Evolutionary conservation across 1,139 yeast genomes (phyloP).

Genomic region (Magnusiomyces sp.): DNA sequence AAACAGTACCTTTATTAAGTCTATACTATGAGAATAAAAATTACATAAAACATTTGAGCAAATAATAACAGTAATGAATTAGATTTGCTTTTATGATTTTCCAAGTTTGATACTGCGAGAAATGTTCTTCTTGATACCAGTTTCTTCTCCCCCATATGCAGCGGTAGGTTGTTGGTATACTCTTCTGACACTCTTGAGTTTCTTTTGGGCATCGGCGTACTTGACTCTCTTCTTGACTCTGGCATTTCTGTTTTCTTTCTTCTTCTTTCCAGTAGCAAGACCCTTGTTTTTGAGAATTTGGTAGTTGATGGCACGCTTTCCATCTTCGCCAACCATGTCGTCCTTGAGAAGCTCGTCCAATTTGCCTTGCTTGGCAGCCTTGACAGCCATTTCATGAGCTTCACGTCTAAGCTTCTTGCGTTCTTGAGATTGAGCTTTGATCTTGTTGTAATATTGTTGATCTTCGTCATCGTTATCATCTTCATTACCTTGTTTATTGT

Average conservation of each 20-base stretch:
- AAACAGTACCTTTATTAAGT: too few relatives aligned
- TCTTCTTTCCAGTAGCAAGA: slow-evolving; percentile 77
- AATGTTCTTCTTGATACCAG: slow-evolving; percentile 93
- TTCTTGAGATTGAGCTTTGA: slow-evolving; percentile 42
- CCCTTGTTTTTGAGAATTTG: slow-evolving; percentile 95
- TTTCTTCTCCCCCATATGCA: slow-evolving; percentile 87
- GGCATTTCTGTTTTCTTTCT: slow-evolving; percentile 83
- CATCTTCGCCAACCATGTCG: slow-evolving; percentile 59
- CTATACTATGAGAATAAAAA: too few relatives aligned
- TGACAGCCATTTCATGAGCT: slow-evolving; percentile 64
- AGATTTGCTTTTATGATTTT: too few relatives aligned
- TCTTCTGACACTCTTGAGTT: slow-evolving; percentile 80
- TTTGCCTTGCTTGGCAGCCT: slow-evolving; percentile 81
- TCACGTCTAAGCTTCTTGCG: slow-evolving; percentile 48
- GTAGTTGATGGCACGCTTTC: slow-evolving; percentile 90
- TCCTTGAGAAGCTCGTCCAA: slow-evolving; percentile 49
- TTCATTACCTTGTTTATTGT: slow-evolving; percentile 41
- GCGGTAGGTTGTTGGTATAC: slow-evolving; percentile 76
- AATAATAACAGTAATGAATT: too few relatives aligned
- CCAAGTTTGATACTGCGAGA: slow-evolving; percentile 73
- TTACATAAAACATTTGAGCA: too few relatives aligned
- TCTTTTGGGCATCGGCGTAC: slow-evolving; percentile 92
- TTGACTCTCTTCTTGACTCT: slow-evolving; percentile 98
- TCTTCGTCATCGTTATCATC: slow-evolving; percentile 34
- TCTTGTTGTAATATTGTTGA: slow-evolving; percentile 42